Percentiles rank a stretch among this genome's conserved stretches.
These are phyloP conservation scores for Salix koriyanagi DNA, from an alignment of 345 rosid genomes.

Conservation along the genomic window DNA sequence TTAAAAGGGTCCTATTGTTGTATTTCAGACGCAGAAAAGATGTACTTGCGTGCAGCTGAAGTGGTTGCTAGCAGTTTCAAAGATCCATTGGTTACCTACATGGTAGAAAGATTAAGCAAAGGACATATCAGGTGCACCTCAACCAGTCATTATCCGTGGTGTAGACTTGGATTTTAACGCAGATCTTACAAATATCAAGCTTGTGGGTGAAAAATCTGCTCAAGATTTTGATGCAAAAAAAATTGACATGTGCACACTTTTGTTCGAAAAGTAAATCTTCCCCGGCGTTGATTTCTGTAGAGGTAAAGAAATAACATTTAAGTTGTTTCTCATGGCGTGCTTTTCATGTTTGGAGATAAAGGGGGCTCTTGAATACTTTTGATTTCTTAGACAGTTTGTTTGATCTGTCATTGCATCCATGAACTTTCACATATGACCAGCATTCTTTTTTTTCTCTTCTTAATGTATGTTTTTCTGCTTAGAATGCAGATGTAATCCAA, in stretches of 20 bases:
- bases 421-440: constrained; percentile 5
- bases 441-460: neutral
- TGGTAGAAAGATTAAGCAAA: constrained; percentile 46
- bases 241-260: constrained; percentile 55
- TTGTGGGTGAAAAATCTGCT: constrained; percentile 30
- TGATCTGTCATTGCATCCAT: constrained; percentile 6
- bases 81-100: constrained; percentile 49
- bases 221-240: constrained; percentile 34
- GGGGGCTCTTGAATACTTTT: neutral
- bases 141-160: constrained; percentile 50
- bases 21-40: constrained; percentile 47
- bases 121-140: constrained; percentile 36
- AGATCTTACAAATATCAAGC: constrained; percentile 42
- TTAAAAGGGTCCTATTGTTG: constrained; percentile 14
- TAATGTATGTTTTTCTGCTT: constrained; percentile 37
- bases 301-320: constrained; percentile 44
- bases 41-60: constrained; percentile 43
- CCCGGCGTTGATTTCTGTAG: constrained; percentile 39
- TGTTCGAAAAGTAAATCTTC: constrained; percentile 46
- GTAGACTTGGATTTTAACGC: constrained; percentile 49
- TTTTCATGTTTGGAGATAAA: neutral
- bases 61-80: constrained; percentile 53
- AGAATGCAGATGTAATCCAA: constrained; percentile 86
- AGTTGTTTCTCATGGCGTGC: neutral
- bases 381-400: constrained; percentile 1